phyloP scores from a whole-genome alignment of 495 filamentous ascomycete species.

The Penicillium dipodomyicola region DNA sequence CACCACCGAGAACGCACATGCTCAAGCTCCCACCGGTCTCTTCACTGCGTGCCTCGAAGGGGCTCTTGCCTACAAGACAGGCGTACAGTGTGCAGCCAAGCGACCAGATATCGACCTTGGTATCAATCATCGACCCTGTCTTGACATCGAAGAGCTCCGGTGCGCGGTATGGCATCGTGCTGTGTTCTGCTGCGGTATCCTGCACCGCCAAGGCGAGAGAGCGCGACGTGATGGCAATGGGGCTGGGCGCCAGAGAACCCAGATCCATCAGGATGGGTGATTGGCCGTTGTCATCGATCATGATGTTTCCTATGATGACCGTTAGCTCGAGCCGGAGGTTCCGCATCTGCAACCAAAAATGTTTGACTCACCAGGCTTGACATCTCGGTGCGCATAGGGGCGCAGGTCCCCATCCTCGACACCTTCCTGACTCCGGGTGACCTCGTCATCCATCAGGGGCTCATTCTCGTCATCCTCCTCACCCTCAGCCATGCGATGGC shows the following conservation, averaged over 20 bases:
- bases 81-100: conserved; percentile 95
- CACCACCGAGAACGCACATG: conserved; percentile 85
- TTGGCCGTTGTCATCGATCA: conserved; percentile 85
- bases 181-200: conserved; percentile 92
- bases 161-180: conserved; percentile 96
- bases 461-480: conserved; percentile 74
- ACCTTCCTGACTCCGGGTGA: conserved; percentile 68
- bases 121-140: conserved; percentile 87
- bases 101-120: conserved; percentile 98
- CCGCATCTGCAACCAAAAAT: not conserved
- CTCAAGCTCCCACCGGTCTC: conserved; percentile 93
- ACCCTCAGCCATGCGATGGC: conserved; percentile 33
- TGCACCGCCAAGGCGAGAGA: conserved; percentile 88
- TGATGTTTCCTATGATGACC: conserved; percentile 72
- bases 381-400: conserved; percentile 93
- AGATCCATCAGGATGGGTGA: conserved; percentile 98
- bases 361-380: conserved; percentile 75
- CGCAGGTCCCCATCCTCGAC: conserved; percentile 66
- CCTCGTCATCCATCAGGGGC: conserved; percentile 81
- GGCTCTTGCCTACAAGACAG: conserved; percentile 91
- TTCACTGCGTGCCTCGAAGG: conserved; percentile 91
- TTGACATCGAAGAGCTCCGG: conserved; percentile 98
- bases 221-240: conserved; percentile 88
- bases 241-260: conserved; percentile 83
- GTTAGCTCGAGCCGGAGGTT: conserved; percentile 14